Percentiles rank a stretch among this genome's conserved stretches.
Conservation (phyloP, 805 yeast species). For the Candida nonsorbophila region DNA sequence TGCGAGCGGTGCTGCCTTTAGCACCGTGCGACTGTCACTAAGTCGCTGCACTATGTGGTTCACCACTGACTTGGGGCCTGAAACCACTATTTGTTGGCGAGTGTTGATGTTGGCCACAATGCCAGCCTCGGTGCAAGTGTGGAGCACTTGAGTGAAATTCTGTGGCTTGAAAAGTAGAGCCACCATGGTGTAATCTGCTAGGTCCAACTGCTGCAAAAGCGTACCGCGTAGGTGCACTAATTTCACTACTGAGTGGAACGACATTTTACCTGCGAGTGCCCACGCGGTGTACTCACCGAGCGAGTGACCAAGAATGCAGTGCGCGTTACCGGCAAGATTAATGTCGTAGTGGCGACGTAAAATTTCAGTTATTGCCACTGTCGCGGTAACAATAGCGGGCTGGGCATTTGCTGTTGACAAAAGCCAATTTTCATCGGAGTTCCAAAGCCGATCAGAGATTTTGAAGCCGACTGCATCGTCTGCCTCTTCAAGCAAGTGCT, state of each 20-base stretch:
- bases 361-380: conserved; percentile 23
- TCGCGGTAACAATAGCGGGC: conserved; percentile 46
- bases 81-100: conserved; percentile 34
- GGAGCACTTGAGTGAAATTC: conserved; percentile 16
- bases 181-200: conserved; percentile 24
- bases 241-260: conserved; percentile 27
- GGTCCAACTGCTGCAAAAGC: conserved; percentile 28
- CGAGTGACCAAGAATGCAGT: conserved; percentile 41
- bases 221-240: conserved; percentile 42
- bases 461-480: conserved; percentile 17
- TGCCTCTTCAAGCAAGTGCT: conserved; percentile 10
- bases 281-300: conserved; percentile 48
- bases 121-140: conserved; percentile 11
- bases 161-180: conserved; percentile 26
- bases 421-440: conserved; percentile 15
- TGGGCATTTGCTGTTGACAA: conserved; percentile 43
- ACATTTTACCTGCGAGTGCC: conserved; percentile 28
- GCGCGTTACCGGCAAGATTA: conserved; percentile 11
- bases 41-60: conserved; percentile 13
- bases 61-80: conserved; percentile 32
- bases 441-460: conserved; percentile 14
- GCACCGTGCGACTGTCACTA: conserved; percentile 10
- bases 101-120: conserved; percentile 47
- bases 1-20: conserved; percentile 27
- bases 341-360: conserved; percentile 13